A percentile compares a stretch with the other conserved stretches of the same genome.
phyloP scores from a whole-genome alignment of 2,329 filamentous ascomycete genomes.

The Epichloe sylvatica region DNA sequence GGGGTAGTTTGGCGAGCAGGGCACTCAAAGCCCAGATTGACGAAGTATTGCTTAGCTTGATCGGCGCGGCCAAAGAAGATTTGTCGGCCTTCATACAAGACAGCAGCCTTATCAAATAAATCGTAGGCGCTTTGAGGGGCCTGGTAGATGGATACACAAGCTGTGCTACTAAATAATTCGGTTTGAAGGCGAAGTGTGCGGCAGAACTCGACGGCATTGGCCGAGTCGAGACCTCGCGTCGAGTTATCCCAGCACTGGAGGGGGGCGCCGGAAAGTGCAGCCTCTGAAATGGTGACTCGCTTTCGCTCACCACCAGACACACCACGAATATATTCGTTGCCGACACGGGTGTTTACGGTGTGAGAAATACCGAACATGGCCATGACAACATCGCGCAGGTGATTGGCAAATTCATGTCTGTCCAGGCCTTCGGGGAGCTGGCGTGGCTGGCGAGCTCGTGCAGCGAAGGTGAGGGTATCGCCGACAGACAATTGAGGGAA shows the following conservation, averaged over 20 bases:
- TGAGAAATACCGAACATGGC: constrained; percentile 62
- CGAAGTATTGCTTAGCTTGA: constrained; percentile 50
- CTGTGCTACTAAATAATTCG: constrained; percentile 51
- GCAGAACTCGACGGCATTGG: constrained; percentile 63
- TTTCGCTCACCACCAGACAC: constrained; percentile 62
- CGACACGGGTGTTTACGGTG: constrained; percentile 57
- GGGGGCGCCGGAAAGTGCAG: constrained; percentile 44
- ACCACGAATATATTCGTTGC: constrained; percentile 62
- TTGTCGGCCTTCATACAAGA: constrained; percentile 47
- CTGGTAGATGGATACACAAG: constrained; percentile 62
- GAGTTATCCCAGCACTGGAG: constrained; percentile 60
- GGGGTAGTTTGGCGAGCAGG: constrained; percentile 51
- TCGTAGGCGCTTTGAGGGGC: constrained; percentile 52
- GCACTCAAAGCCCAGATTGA: constrained; percentile 53
- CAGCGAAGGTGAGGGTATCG: constrained; percentile 67
- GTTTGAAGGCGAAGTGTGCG: constrained; percentile 55
- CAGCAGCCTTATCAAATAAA: constrained; percentile 43
- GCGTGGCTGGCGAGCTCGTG: constrained; percentile 52
- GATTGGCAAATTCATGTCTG: constrained; percentile 32
- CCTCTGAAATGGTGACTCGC: constrained; percentile 50
- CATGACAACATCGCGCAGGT: constrained; percentile 59
- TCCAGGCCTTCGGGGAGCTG: constrained; percentile 44
- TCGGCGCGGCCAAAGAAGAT: constrained; percentile 49
- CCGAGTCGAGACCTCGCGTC: constrained; percentile 59
- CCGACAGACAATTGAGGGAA: constrained; percentile 66